These are phyloP conservation scores for Suillus plorans DNA, from an alignment of 768 basidiomycete genomes.

Conservation along the genomic window DNA sequence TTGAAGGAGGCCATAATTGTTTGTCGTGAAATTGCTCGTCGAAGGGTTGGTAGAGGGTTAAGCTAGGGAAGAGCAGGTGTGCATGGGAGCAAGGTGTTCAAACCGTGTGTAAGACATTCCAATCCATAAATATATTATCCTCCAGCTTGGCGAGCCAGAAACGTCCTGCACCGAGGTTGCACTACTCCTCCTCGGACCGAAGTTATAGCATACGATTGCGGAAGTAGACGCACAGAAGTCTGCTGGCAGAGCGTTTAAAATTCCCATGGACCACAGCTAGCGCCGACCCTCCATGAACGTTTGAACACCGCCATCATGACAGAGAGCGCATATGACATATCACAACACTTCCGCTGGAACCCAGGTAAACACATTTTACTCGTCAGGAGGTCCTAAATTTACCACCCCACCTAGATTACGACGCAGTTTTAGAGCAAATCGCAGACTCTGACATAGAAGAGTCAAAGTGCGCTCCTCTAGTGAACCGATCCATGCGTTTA, in stretches of 20 bases:
- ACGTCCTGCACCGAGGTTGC: not conserved
- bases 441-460: conserved; percentile 65
- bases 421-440: conserved; percentile 56
- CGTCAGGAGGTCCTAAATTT: conserved; percentile 3
- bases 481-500: conserved; percentile 6
- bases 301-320: conserved; percentile 10
- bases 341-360: conserved; percentile 46
- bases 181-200: not conserved
- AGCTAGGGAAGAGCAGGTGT: not conserved
- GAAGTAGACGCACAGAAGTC: not conserved
- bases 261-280: not conserved
- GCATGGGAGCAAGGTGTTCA: not conserved
- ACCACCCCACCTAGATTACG: conserved; percentile 46
- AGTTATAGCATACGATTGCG: not conserved
- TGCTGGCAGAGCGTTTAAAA: conserved; percentile 4
- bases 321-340: conserved; percentile 12
- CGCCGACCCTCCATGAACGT: no score
- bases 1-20: not conserved
- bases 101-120: not conserved
- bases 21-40: conserved; percentile 7
- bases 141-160: not conserved
- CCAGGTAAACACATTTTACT: conserved; percentile 39
- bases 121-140: not conserved
- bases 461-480: conserved; percentile 37
- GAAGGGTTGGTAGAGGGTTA: conserved; percentile 15